phyloP scores from a whole-genome alignment of 2,329 filamentous ascomycete genomes.

The Aureobasidium vineae region DNA sequence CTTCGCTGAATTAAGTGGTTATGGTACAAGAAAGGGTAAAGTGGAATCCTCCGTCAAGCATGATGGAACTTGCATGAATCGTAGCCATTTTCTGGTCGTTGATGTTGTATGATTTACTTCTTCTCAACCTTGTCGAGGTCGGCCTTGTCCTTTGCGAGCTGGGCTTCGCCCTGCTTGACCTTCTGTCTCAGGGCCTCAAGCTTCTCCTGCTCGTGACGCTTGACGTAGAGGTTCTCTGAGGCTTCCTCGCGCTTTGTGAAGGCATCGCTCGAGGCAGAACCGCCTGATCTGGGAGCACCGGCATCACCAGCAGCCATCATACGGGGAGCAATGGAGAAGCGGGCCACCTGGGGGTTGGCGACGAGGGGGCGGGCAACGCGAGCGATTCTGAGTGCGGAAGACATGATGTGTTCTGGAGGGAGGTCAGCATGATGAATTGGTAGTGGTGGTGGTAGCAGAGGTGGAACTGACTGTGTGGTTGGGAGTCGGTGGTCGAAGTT shows the following conservation, averaged over 20 bases:
- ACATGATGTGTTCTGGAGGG: slow-evolving; percentile 23
- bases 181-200: slow-evolving; percentile 39
- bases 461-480: neutral
- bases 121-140: slow-evolving; percentile 32
- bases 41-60: slow-evolving; percentile 2
- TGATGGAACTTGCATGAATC: slow-evolving; percentile 11
- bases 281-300: slow-evolving; percentile 44
- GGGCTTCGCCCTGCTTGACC: slow-evolving; percentile 36
- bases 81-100: slow-evolving; percentile 7
- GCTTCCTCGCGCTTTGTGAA: slow-evolving; percentile 93
- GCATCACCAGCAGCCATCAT: slow-evolving; percentile 48
- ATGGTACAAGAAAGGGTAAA: slow-evolving; percentile 18
- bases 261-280: slow-evolving; percentile 64
- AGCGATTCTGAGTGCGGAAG: slow-evolving; percentile 35
- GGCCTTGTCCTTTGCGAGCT: slow-evolving; percentile 36
- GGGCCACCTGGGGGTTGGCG: slow-evolving; percentile 37
- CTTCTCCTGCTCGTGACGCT: slow-evolving; percentile 87
- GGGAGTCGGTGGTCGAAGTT: neutral
- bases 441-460: neutral
- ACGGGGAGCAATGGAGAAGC: slow-evolving; percentile 45
- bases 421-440: neutral
- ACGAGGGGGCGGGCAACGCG: slow-evolving; percentile 43
- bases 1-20: slow-evolving; percentile 20
- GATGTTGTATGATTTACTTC: slow-evolving; percentile 27
- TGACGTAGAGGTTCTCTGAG: slow-evolving; percentile 79